Base-by-base conservation (phyloP, 805 yeast genomes). In the Wickerhamomyces subpelliculosus region DNA sequence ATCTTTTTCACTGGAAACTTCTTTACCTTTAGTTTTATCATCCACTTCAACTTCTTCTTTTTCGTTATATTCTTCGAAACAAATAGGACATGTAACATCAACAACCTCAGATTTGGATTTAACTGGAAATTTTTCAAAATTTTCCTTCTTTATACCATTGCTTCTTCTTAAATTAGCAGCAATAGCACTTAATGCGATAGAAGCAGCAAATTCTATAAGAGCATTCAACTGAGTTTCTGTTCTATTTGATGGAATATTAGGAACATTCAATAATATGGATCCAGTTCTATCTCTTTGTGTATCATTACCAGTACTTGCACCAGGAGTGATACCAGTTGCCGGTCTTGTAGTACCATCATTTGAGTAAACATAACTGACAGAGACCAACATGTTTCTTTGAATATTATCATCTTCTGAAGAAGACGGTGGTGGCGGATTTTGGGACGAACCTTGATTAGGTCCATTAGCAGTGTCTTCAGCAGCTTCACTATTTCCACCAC, bases 161-260 rank as follows among this genome's bases (percentile, higher is more conserved):
- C 68, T 64, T 39, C 65, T 67, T 40, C 69, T 65, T 23, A 71
- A 61, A 28, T 72, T 67, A 17, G 72, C 68, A 4, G 75, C 67
- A 27, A 81, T 73, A 13, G 85, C 76, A 28, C 80, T 63, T 54
- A 80, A 67, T 1, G 88, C 88, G 57, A 82, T 69, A 20, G 78
- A 76, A 0, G 89, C 80, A 2, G 88, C 87, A 40, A 82, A 59
- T 21, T 80, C 65, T 11, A 83, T 73, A 38, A 82, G 66, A 26
- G 73, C 76, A 49, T 75, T 79, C 24, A 81, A 63, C 26, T 45
- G 51, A 13, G 75, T 68, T 27, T 72, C 70, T n/a, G 78, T 81
- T 37, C 80, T 75, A 41, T 75, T 74, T 14, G 68, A 58, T 0
- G 80, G 72, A 31, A 76, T 76, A 48, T 80, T 78, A n/a, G 88